These are phyloP conservation scores for Gaeumannomyces tritici DNA, from an alignment of 2,329 filamentous ascomycete species.

Conservation along the genomic window DNA sequence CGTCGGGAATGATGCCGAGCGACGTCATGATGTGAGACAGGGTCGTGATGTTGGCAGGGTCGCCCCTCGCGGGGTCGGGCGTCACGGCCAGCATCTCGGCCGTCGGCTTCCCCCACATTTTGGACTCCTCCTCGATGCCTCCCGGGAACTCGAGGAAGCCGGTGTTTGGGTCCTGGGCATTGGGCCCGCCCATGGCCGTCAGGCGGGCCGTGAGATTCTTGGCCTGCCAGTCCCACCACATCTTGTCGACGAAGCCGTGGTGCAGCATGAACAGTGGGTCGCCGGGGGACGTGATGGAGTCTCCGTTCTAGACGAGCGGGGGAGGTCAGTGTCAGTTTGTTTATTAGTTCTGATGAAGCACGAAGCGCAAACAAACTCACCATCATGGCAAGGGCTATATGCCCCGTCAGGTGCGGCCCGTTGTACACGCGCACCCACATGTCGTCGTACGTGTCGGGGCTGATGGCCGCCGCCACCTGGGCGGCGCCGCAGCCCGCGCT, in stretches of 20 bases:
- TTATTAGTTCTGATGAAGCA: too few relatives aligned
- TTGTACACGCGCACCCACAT: neutral
- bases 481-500: neutral
- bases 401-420: neutral
- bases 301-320: neutral
- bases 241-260: constrained; percentile 23
- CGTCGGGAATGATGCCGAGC: constrained; percentile 6
- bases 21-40: constrained; percentile 9
- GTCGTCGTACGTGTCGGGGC: neutral
- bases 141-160: constrained; percentile 8
- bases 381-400: neutral
- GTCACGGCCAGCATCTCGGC: neutral
- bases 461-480: neutral
- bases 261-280: constrained; percentile 26
- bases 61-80: neutral
- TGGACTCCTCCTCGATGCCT: neutral
- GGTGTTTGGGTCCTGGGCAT: constrained; percentile 5
- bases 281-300: constrained; percentile 19
- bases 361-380: neutral
- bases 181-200: constrained; percentile 4
- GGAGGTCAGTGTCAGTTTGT: too few relatives aligned
- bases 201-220: neutral
- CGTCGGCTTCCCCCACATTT: neutral
- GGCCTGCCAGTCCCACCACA: constrained; percentile 24
- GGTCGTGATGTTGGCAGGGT: constrained; percentile 3